These are phyloP conservation scores for Diaporthe destruens DNA, from an alignment of 2,329 filamentous ascomycete genomes.

Conservation along the genomic window DNA sequence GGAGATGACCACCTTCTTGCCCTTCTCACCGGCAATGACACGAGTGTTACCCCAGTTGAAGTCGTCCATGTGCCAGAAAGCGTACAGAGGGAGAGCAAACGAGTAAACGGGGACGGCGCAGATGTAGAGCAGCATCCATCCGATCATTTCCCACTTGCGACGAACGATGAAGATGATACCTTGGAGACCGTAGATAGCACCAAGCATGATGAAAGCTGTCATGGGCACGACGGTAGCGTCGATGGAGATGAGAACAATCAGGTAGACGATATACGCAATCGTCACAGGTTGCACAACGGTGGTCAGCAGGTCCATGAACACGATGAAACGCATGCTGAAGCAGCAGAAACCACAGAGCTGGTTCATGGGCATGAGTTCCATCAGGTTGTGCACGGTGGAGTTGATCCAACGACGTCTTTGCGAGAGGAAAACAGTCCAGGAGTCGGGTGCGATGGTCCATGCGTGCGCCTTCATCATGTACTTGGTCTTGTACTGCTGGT, in stretches of 20 bases:
- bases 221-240: slow-evolving; percentile 78
- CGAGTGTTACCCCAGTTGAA: slow-evolving; percentile 99
- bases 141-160: slow-evolving; percentile 99
- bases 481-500: slow-evolving; percentile 97
- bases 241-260: slow-evolving; percentile 79
- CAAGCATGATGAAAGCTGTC: slow-evolving; percentile 90
- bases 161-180: slow-evolving; percentile 96
- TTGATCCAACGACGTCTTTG: slow-evolving; percentile 99
- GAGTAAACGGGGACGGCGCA: slow-evolving; percentile 92
- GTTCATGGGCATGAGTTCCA: slow-evolving; percentile 91
- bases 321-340: slow-evolving; percentile 99
- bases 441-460: slow-evolving; percentile 97
- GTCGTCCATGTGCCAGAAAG: slow-evolving; percentile 99
- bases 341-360: slow-evolving; percentile 99
- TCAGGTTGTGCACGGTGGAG: slow-evolving; percentile 97
- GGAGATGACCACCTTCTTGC: slow-evolving; percentile 90
- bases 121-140: slow-evolving; percentile 98
- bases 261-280: slow-evolving; percentile 88
- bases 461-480: slow-evolving; percentile 93
- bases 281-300: slow-evolving; percentile 94
- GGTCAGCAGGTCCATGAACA: slow-evolving; percentile 92
- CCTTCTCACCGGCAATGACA: slow-evolving; percentile 93
- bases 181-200: slow-evolving; percentile 96
- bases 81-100: slow-evolving; percentile 88
- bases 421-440: slow-evolving; percentile 93